These are phyloP conservation scores for Mollisia scopiformis DNA, from an alignment of 2,329 filamentous ascomycete species.

Conservation along the genomic window DNA sequence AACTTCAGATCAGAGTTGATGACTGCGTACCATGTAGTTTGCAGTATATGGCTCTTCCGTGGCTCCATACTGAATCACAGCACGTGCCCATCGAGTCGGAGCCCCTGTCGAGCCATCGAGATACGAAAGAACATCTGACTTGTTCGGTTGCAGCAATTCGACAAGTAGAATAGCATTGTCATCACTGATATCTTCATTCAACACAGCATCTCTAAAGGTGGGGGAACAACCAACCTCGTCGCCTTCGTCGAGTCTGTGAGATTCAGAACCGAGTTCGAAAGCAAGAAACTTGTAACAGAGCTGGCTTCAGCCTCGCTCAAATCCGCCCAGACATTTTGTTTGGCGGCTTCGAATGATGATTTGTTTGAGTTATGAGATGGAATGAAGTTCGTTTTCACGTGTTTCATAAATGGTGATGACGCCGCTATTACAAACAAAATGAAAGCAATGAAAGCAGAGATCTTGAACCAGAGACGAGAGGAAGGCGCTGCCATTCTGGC, in stretches of 20 bases:
- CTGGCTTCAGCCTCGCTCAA: constrained; percentile 13
- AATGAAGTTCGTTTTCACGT: neutral
- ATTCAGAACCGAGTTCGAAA: constrained; percentile 10
- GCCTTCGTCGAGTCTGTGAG: constrained; percentile 15
- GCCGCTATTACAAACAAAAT: constrained; percentile 3
- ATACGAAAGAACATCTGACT: constrained; percentile 23
- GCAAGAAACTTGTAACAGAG: constrained; percentile 9
- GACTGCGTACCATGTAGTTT: constrained; percentile 16
- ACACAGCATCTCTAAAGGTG: neutral
- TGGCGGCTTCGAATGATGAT: neutral
- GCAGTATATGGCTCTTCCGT: neutral
- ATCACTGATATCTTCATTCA: neutral
- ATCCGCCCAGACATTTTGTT: constrained; percentile 17
- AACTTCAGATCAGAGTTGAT: neutral
- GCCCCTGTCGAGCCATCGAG: constrained; percentile 9
- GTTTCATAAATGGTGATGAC: neutral
- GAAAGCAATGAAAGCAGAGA: constrained; percentile 7
- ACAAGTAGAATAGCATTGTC: constrained; percentile 15
- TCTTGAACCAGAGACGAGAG: neutral
- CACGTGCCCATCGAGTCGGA: constrained; percentile 21
- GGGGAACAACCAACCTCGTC: constrained; percentile 4
- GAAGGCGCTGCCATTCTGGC: neutral
- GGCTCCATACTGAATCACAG: constrained; percentile 15
- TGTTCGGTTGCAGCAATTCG: constrained; percentile 25
- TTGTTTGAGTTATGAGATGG: neutral